These are phyloP conservation scores for Aspergillus ochraceoroseus DNA, from an alignment of 2,329 filamentous ascomycete species.

Conservation along the genomic window DNA sequence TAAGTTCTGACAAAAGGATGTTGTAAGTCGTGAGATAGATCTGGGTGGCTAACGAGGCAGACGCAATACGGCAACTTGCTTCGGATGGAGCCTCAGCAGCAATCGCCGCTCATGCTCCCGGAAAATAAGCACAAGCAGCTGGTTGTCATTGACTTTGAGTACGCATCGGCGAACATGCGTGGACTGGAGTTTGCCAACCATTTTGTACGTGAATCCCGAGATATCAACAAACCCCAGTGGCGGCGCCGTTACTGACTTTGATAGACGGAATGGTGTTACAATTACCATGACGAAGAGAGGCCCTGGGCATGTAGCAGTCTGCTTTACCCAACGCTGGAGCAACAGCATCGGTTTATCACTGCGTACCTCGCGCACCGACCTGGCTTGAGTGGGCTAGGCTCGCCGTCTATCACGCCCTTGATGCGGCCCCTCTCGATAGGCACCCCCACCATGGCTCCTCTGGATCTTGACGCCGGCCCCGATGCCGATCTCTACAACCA, in stretches of 20 bases:
- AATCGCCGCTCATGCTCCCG: constrained; percentile 81
- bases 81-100: constrained; percentile 62
- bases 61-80: constrained; percentile 98
- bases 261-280: constrained; percentile 89
- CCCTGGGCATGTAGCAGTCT: constrained; percentile 64
- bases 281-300: constrained; percentile 72
- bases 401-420: constrained; percentile 29
- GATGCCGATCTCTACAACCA: constrained; percentile 48
- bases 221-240: too few species aligned
- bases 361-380: constrained; percentile 82
- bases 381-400: constrained; percentile 35
- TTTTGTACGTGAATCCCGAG: constrained; percentile 69
- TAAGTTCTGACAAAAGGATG: constrained; percentile 45
- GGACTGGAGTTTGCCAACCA: constrained; percentile 96
- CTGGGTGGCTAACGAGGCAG: constrained; percentile 44
- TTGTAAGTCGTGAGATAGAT: background rate
- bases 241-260: constrained; percentile 19
- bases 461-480: constrained; percentile 74
- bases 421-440: constrained; percentile 52
- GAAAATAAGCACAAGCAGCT: constrained; percentile 94
- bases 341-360: constrained; percentile 78
- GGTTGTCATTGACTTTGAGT: constrained; percentile 97
- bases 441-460: constrained; percentile 53
- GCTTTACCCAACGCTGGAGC: constrained; percentile 69
- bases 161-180: constrained; percentile 79